A percentile compares a stretch with the other conserved stretches of the same genome.
phyloP scores from a whole-genome alignment of 2,329 filamentous ascomycete species.

The Apiospora saccharicola region DNA sequence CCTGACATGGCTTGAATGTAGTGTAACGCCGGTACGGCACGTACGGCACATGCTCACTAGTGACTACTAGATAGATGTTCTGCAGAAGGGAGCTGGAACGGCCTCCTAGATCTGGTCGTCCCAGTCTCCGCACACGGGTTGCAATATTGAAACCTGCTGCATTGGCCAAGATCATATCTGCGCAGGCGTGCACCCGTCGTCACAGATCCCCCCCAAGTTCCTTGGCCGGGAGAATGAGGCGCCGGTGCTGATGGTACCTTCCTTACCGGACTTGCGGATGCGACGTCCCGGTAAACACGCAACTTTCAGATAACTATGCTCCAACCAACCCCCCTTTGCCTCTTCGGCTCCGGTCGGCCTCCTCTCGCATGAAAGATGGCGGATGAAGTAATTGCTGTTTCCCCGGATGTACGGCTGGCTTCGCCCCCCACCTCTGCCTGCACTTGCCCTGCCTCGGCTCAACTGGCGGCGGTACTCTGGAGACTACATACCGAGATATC shows the following conservation, averaged over 20 bases:
- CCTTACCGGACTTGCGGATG: neutral
- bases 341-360: neutral
- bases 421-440: neutral
- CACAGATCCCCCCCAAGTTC: neutral
- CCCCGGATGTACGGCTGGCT: neutral
- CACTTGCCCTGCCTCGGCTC: neutral
- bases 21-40: slow-evolving; percentile 4
- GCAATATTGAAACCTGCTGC: neutral
- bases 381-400: neutral
- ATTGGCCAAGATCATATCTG: neutral
- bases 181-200: neutral
- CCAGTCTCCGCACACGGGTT: neutral
- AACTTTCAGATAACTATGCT: neutral
- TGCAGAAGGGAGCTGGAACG: neutral
- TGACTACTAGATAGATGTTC: neutral
- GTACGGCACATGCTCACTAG: neutral
- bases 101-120: neutral
- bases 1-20: neutral
- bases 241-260: neutral
- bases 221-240: neutral
- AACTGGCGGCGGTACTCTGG: slow-evolving; percentile 1
- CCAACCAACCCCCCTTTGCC: neutral
- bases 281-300: neutral
- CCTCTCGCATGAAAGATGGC: neutral
- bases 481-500: neutral